A percentile compares a stretch with the other conserved stretches of the same genome.
phyloP scores from a whole-genome alignment of 306 rosid genomes.

The Acacia crassicarpa region DNA sequence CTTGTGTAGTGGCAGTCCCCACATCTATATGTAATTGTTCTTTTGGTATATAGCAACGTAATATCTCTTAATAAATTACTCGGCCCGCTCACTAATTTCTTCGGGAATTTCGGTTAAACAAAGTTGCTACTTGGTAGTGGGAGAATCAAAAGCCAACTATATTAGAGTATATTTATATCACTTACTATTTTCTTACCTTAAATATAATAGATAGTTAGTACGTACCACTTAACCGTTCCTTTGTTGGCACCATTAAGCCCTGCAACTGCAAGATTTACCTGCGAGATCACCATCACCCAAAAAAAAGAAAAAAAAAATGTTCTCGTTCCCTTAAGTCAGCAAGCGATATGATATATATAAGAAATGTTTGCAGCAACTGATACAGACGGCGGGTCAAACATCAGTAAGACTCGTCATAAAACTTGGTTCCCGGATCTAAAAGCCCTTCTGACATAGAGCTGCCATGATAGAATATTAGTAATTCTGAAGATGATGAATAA shows the following conservation, averaged over 20 bases:
- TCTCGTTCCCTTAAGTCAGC: neutral
- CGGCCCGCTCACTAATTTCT: slow-evolving; percentile 27
- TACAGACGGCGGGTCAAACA: neutral
- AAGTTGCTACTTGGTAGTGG: slow-evolving; percentile 37
- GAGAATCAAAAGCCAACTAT: slow-evolving; percentile 41
- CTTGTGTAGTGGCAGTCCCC: slow-evolving; percentile 15
- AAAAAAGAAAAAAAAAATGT: no score
- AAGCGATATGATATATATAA: neutral
- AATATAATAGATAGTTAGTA: neutral
- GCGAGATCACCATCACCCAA: neutral
- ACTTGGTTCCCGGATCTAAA: no score
- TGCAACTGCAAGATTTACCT: neutral
- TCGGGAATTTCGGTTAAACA: slow-evolving; percentile 30
- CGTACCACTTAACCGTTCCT: neutral
- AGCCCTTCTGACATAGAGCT: no score
- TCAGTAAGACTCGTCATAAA: no score
- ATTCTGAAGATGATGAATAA: neutral
- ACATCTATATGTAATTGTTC: slow-evolving; percentile 20
- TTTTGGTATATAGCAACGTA: slow-evolving; percentile 34
- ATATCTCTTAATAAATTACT: slow-evolving; percentile 30
- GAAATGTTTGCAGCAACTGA: slow-evolving; percentile 17
- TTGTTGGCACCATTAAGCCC: neutral
- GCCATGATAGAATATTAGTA: neutral
- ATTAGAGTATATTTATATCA: neutral
- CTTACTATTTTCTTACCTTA: neutral